phyloP scores from a whole-genome alignment of 805 yeast genomes.

The Sugiyamaella floridensis region DNA sequence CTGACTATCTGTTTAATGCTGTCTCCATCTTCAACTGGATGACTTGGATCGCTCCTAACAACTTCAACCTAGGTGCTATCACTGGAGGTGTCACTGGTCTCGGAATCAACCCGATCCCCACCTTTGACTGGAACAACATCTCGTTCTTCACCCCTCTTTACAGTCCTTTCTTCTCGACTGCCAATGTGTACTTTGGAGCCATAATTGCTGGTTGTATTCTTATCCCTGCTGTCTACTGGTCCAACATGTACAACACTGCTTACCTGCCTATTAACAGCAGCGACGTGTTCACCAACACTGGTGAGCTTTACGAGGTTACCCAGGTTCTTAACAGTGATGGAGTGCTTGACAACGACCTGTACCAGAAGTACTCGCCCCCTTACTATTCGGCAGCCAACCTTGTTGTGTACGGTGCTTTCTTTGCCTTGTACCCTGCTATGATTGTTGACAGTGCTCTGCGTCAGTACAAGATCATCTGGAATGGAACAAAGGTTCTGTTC shows the following conservation, averaged over 20 bases:
- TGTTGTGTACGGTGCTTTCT: slow-evolving; percentile 47
- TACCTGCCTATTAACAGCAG: slow-evolving; percentile 57
- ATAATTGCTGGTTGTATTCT: slow-evolving; percentile 39
- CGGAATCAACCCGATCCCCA: slow-evolving; percentile 41
- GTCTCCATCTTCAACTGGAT: slow-evolving; percentile 53
- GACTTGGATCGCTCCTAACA: slow-evolving; percentile 52
- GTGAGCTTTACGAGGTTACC: slow-evolving; percentile 42
- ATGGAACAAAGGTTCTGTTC: slow-evolving; percentile 21
- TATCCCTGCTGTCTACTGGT: slow-evolving; percentile 42
- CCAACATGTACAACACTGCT: slow-evolving; percentile 44
- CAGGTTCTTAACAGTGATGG: slow-evolving; percentile 34
- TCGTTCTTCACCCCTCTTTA: slow-evolving; percentile 36
- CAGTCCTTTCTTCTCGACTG: slow-evolving; percentile 38
- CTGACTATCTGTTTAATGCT: slow-evolving; percentile 52
- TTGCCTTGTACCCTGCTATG: slow-evolving; percentile 47
- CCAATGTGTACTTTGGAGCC: slow-evolving; percentile 34
- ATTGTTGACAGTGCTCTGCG: slow-evolving; percentile 33
- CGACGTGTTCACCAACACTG: slow-evolving; percentile 46
- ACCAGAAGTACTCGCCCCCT: slow-evolving; percentile 48
- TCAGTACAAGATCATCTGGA: slow-evolving; percentile 7
- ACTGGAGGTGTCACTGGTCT: slow-evolving; percentile 46
- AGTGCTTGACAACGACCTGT: slow-evolving; percentile 39
- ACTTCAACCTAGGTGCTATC: slow-evolving; percentile 44
- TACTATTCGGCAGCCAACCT: slow-evolving; percentile 50
- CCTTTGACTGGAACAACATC: slow-evolving; percentile 39